Base-by-base conservation (phyloP, 768 basidiomycete species). In the Lanmaoa rubissima region DNA sequence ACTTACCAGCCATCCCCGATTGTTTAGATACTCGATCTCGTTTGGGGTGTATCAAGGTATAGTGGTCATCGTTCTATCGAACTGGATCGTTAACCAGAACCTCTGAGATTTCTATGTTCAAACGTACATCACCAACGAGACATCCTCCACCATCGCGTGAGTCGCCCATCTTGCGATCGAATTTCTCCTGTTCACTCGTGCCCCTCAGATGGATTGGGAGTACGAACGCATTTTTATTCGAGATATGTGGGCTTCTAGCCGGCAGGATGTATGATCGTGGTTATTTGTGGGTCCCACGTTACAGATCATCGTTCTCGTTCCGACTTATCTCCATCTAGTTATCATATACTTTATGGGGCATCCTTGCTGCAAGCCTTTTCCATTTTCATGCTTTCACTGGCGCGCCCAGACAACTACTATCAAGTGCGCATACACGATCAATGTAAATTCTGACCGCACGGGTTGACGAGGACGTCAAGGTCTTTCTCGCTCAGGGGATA, bases 191-290 rank as follows among this genome's bases (percentile, higher is more conserved):
- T 59, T 54, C 35, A 60, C 19, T 34, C 28, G 31, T 16, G 12
- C 28, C 16, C 39, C 50, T 40, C 46, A 75, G 73, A 35, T 78
- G 73, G 73, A 75, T 84, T 32, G 83, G 82, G 11, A 79, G 81
- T 34, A 68, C 74, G 10, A 80, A 84, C 51, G 66, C 81, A 11
- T 76, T 79, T 51, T 66, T 83, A 17, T 69, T 78, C 19, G 66
- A 82, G 36, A 71, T 76, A 2, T 70, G 72, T 39, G 80, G 81
- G 1, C 65, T 81, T 28, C 50, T 79, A 43, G 72, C 76, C 4
- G 83, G 83, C 13, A 73, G 78, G 46, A 66, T 77, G 7, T 81
- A 81, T 60, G 83, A 84, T 48, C 73, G 73, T 21, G 83, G 83
- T 49, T 79, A 81, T 65, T 82, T 81, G 79, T 78, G 61, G 61